Base-by-base conservation (phyloP, 176 grass and related monocot genomes). In the Calamus simplicifolius region DNA sequence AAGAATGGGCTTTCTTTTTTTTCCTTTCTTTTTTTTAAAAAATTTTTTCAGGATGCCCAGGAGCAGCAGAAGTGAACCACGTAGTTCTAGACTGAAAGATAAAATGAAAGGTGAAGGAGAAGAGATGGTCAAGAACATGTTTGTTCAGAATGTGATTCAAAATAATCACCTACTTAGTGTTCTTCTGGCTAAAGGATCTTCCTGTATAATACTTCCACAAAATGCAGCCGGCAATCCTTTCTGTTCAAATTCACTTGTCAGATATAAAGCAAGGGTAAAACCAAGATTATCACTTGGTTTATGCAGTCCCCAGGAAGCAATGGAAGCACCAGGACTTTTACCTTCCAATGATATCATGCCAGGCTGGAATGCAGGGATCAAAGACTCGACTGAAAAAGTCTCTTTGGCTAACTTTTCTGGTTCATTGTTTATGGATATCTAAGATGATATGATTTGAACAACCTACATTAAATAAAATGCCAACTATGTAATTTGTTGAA, bases 61-160 rank as follows among this genome's bases (percentile, higher is more conserved):
- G 19, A 67, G 64, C 65, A 84, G 79, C 18, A 64, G 56, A 70
- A 69, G 73, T 75, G 81, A 83, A 75, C 84, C 93, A 74, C 79
- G 81, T 35, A 98, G 93, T 64, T 89, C 73, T 82, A 85, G 88
- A 80, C 58, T 98, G 59, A 98, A 92, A 72, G 88, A 98, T 70
- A 98, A 83, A 68, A 79, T 88, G 71, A 98, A 98, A 82, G 28
- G 69, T 3, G 81, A 98, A 81, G 84, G 87, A 50, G 88, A 82
- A 68, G 81, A 98, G 29, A 63, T 92, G 31, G 27, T 98, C 60
- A 98, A 89, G 71, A 85, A 76, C 31, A 70, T 82, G 68, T 98
- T 98, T 80, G 67, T 92, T 70, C 78, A 27, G 51, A 98, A 85
- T 92, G 80, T 85, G 64, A 82, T 89, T 71, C 68, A 85, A 67